These are phyloP conservation scores for Thelephora aurantiotincta DNA, from an alignment of 768 basidiomycete species.

Conservation along the genomic window DNA sequence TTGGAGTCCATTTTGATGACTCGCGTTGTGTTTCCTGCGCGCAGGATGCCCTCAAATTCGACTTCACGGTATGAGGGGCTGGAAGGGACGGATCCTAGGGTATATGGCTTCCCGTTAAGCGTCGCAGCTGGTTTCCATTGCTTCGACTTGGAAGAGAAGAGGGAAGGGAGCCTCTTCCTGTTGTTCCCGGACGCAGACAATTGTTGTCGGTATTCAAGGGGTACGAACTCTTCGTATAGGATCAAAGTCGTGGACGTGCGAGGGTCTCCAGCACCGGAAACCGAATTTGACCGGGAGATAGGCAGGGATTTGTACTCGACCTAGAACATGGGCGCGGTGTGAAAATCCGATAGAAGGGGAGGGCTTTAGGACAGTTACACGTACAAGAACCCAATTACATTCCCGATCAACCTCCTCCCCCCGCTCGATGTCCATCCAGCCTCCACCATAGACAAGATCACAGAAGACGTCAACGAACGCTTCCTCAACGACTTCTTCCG, in stretches of 20 bases:
- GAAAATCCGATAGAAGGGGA: background rate
- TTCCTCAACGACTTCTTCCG: slow-evolving; percentile 78
- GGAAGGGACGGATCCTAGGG: slow-evolving; percentile 41
- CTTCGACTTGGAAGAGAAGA: slow-evolving; percentile 43
- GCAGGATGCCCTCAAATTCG: slow-evolving; percentile 68
- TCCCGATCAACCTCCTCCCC: slow-evolving; percentile 68
- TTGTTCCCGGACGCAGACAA: slow-evolving; percentile 39
- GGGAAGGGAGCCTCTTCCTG: slow-evolving; percentile 47
- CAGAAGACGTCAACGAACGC: slow-evolving; percentile 82
- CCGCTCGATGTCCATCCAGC: slow-evolving; percentile 72
- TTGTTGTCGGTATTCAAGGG: slow-evolving; percentile 71
- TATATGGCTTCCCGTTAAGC: slow-evolving; percentile 66
- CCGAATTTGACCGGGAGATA: slow-evolving; percentile 13
- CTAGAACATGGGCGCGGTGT: slow-evolving; percentile 20
- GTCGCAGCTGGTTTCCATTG: slow-evolving; percentile 78
- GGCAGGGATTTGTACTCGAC: slow-evolving; percentile 81
- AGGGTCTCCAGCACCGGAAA: slow-evolving; percentile 36
- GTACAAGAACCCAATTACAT: slow-evolving; percentile 86
- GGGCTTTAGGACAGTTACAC: slow-evolving; percentile 13
- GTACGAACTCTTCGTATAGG: slow-evolving; percentile 90
- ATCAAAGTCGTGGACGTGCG: slow-evolving; percentile 61
- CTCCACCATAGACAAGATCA: slow-evolving; percentile 67
- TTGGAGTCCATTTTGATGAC: slow-evolving; percentile 12
- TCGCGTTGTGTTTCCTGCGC: slow-evolving; percentile 34
- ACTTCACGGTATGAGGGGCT: slow-evolving; percentile 44